Percentiles rank a stretch among this genome's conserved stretches.
Conservation (phyloP, 2,329 filamentous ascomycete genomes). For the Cadophora malorum region DNA sequence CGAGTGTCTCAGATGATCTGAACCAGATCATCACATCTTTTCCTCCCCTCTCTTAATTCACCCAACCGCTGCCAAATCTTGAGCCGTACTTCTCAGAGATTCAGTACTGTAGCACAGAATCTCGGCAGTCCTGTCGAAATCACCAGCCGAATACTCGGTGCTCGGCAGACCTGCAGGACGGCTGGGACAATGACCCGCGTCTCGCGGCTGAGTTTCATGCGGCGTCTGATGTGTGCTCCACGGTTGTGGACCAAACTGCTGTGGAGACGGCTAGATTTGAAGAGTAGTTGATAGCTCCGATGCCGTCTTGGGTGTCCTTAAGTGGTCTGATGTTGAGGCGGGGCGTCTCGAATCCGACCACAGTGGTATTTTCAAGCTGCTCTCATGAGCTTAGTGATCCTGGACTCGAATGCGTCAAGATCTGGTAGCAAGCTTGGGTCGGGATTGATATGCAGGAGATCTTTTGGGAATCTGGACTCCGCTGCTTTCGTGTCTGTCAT, state of each 20-base stretch:
- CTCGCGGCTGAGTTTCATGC: not conserved
- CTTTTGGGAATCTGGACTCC: too few relatives aligned
- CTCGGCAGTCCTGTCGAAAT: not conserved
- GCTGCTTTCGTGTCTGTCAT: too few relatives aligned
- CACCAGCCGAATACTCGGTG: not conserved
- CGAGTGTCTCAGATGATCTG: not conserved
- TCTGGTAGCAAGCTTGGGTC: not conserved
- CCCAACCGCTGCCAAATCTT: not conserved
- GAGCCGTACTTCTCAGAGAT: not conserved
- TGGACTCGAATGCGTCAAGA: not conserved
- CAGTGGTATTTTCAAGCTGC: not conserved
- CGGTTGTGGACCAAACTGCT: not conserved
- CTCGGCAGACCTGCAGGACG: not conserved
- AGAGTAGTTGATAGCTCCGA: not conserved
- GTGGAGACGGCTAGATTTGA: not conserved
- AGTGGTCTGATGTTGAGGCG: not conserved
- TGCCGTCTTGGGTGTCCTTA: not conserved
- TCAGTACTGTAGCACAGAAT: not conserved
- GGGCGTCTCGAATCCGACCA: not conserved
- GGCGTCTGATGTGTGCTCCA: not conserved
- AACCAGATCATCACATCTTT: not conserved
- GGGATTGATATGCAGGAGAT: too few relatives aligned
- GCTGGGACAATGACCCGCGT: not conserved
- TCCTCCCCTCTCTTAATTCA: not conserved
- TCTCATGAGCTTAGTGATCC: not conserved